Percentiles rank a stretch among this genome's conserved stretches.
These are phyloP conservation scores for Chrysoporthe deuterocubensis DNA, from an alignment of 2,329 filamentous ascomycete species.

Conservation along the genomic window DNA sequence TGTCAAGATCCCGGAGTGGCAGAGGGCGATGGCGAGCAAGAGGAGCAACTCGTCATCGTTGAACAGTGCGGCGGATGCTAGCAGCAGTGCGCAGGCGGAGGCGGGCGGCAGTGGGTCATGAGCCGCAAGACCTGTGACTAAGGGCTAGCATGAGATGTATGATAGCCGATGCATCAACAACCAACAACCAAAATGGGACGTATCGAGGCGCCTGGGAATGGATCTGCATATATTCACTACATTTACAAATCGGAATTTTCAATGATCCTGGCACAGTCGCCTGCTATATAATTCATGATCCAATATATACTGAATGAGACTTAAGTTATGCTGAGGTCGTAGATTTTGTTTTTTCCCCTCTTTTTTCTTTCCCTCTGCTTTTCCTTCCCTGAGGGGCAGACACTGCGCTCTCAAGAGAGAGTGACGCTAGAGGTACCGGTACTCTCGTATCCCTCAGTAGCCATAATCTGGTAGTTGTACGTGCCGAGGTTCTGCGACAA, in stretches of 20 bases:
- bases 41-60: slow-evolving; percentile 29
- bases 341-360: no score
- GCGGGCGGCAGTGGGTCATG: slow-evolving; percentile 24
- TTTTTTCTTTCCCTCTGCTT: no score
- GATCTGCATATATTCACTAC: not conserved
- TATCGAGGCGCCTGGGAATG: not conserved
- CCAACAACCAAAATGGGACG: not conserved
- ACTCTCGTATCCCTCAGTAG: slow-evolving; percentile 47
- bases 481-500: slow-evolving; percentile 40
- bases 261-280: not conserved
- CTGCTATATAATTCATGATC: not conserved
- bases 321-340: no score
- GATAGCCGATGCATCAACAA: slow-evolving; percentile 2
- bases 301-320: not conserved
- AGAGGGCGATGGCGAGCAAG: slow-evolving; percentile 71
- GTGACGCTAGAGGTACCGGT: slow-evolving; percentile 36
- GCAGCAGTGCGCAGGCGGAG: slow-evolving; percentile 25
- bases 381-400: not conserved
- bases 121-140: not conserved
- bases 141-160: not conserved
- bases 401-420: not conserved
- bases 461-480: slow-evolving; percentile 53
- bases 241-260: not conserved
- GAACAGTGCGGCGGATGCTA: slow-evolving; percentile 24
- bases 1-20: slow-evolving; percentile 80